Base-by-base conservation (phyloP, 495 filamentous ascomycete genomes). In the Bathelium albidoporum region DNA sequence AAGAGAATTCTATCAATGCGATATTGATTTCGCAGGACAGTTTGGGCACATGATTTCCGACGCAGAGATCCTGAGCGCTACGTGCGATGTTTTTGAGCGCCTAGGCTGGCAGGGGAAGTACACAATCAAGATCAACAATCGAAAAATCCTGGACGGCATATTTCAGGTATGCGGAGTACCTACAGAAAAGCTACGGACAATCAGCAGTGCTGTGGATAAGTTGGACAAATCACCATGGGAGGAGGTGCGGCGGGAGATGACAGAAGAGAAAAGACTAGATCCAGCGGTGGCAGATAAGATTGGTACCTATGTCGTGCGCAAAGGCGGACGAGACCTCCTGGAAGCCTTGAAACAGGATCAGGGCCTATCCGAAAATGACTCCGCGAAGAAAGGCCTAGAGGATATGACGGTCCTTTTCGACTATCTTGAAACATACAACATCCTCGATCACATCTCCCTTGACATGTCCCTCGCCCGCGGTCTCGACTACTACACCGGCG, bases 1-100 rank as follows among this genome's bases (percentile, higher is more conserved):
- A 88, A 83, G 94, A 64, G 93, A 98, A 75, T 96, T 98, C 76
- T 95, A 95, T 75, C 93, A 97, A 78, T 96, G 92, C 75, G 93
- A 97, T 75, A 95, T 97, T 72, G 93, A 97, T 74, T 91, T 97
- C 77, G 93, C 93, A 28, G 93, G 92, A 64, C 74, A 78, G 34
- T 95, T 90, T 73, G 93, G 97, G 70, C 73, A 88, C n/a, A 97
- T 97, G 93, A 79, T 97, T 26, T 90, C 93, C 53, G 93, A 97
- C 74, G 90, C 93, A n/a, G 93, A 97, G 78, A 87, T 96, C 61
- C 74, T 97, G 64, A 77, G 87, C 45, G 91, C 96, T 64, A 82
- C 89, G 24, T 85, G 80, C 69, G 92, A 97, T 72, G 86, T 96
- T 16, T 95, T 97, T 66, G 86, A 92, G 68, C 76, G 77, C n/a